These are phyloP conservation scores for Mastigamoeba balamuthi DNA, from an alignment of 78 protist species.

Conservation along the genomic window DNA sequence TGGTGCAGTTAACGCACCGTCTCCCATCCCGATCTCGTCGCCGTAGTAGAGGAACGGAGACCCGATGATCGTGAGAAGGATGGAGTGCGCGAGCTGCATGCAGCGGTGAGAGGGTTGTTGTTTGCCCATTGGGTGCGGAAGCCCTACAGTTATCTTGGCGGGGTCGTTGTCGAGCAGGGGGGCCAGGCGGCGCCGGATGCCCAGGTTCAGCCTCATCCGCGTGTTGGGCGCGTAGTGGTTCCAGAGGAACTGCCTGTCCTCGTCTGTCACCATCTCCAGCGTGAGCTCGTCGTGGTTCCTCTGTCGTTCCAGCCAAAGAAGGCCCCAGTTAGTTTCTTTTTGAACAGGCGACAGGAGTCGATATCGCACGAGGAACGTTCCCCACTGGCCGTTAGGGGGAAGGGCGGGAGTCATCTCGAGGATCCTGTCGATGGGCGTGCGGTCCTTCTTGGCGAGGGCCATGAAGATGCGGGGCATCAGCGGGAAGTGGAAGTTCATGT, in stretches of 20 bases:
- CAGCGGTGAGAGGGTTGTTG: no score
- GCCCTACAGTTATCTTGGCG: no score
- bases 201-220: slow-evolving; percentile 47
- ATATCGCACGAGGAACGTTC: slow-evolving; percentile 41
- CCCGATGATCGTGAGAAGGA: slow-evolving; percentile 65
- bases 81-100: slow-evolving; percentile 31
- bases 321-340: no score
- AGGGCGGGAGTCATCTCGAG: slow-evolving; percentile 41
- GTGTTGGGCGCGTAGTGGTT: slow-evolving; percentile 44
- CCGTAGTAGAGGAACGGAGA: slow-evolving; percentile 70
- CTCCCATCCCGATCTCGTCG: slow-evolving; percentile 71
- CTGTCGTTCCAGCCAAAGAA: no score
- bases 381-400: slow-evolving; percentile 57
- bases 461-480: slow-evolving; percentile 67
- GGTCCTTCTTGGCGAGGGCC: slow-evolving; percentile 25
- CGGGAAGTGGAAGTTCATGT: slow-evolving; percentile 74
- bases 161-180: slow-evolving; percentile 19
- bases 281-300: slow-evolving; percentile 68
- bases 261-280: slow-evolving; percentile 63
- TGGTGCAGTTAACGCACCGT: no score
- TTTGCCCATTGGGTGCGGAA: no score
- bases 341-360: no score
- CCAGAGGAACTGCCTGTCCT: slow-evolving; percentile 67
- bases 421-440: slow-evolving; percentile 20
- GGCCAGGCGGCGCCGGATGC: slow-evolving; percentile 63